phyloP scores from a whole-genome alignment of 75 land plant genomes.

The Pinus albicaulis region DNA sequence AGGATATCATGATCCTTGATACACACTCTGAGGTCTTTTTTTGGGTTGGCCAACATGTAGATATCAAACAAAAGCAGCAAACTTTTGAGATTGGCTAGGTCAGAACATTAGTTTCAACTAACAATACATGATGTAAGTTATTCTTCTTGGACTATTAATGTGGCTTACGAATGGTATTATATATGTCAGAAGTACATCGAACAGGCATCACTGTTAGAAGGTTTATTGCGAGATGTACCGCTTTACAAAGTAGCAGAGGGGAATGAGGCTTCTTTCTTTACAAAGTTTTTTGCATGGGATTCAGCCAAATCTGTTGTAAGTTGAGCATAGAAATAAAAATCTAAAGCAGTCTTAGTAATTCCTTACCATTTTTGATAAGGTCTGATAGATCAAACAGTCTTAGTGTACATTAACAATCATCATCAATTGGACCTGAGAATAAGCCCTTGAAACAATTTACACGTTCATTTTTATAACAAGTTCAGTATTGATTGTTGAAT shows the following conservation, averaged over 20 bases:
- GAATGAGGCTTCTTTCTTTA: slow-evolving; percentile 94
- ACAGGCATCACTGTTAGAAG: slow-evolving; percentile 65
- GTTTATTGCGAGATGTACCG: slow-evolving; percentile 61
- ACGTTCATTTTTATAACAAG: neutral
- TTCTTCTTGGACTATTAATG: neutral
- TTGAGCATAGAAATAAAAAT: neutral
- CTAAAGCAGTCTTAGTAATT: too few species aligned
- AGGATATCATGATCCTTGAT: slow-evolving; percentile 69
- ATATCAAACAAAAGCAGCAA: slow-evolving; percentile 71
- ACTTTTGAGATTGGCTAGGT: slow-evolving; percentile 67
- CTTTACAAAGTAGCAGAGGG: slow-evolving; percentile 88
- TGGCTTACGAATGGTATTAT: slow-evolving; percentile 1
- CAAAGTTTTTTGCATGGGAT: slow-evolving; percentile 90
- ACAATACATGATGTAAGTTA: too few species aligned
- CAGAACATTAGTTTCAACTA: too few species aligned
- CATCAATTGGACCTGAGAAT: neutral
- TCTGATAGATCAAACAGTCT: too few species aligned
- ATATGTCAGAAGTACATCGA: slow-evolving; percentile 80
- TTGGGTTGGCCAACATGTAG: slow-evolving; percentile 85
- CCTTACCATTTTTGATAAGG: too few species aligned
- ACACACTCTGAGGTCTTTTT: slow-evolving; percentile 75
- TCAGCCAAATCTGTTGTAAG: slow-evolving; percentile 72
- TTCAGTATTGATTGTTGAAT: too few species aligned
- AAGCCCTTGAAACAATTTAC: neutral
- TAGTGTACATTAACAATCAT: neutral